Conservation (phyloP, 495 filamentous ascomycete species). For the Rhypophila decipiens region DNA sequence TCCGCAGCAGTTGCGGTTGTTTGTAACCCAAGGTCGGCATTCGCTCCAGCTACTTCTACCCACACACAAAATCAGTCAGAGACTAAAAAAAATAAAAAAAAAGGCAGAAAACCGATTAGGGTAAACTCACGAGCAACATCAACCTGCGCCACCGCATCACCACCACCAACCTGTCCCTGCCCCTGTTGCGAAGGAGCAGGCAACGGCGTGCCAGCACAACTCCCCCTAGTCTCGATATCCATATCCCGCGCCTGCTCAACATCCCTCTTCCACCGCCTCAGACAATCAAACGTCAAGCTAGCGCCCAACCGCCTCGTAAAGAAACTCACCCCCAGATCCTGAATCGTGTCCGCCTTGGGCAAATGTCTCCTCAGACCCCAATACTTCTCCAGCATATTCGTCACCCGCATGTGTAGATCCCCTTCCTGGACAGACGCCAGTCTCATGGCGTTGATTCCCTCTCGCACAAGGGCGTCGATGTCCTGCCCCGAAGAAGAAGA, state of each 20-base stretch:
- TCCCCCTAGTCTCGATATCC: too few species aligned
- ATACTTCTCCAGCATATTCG: conserved; percentile 31
- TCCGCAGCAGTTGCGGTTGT: too few species aligned
- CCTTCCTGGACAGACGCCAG: conserved; percentile 18
- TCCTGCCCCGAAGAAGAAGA: too few species aligned
- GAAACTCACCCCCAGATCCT: conserved; percentile 13
- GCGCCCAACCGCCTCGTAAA: conserved; percentile 32
- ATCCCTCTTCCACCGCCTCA: conserved; percentile 33
- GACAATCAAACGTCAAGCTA: conserved; percentile 34
- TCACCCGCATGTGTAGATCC: conserved; percentile 29
- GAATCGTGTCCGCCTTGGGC: conserved; percentile 7
- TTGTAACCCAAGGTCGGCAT: conserved; percentile 17
- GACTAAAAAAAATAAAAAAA: too few species aligned
- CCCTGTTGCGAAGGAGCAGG: conserved; percentile 1
- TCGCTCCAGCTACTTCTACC: too few species aligned
- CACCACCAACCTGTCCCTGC: background rate
- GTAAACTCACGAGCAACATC: conserved; percentile 11
- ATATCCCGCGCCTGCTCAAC: conserved; percentile 21
- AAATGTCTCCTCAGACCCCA: conserved; percentile 19
- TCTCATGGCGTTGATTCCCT: conserved; percentile 16
- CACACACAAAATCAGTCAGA: too few species aligned
- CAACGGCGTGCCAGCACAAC: conserved; percentile 6
- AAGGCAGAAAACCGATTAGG: too few species aligned
- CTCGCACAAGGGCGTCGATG: conserved; percentile 15
- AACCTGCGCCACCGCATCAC: too few species aligned